Evolutionary conservation across 192 early-diverging fungal species (phyloP), one percentile per base, ranked within the genome.

Genomic region (Haplosporangium gracile): DNA sequence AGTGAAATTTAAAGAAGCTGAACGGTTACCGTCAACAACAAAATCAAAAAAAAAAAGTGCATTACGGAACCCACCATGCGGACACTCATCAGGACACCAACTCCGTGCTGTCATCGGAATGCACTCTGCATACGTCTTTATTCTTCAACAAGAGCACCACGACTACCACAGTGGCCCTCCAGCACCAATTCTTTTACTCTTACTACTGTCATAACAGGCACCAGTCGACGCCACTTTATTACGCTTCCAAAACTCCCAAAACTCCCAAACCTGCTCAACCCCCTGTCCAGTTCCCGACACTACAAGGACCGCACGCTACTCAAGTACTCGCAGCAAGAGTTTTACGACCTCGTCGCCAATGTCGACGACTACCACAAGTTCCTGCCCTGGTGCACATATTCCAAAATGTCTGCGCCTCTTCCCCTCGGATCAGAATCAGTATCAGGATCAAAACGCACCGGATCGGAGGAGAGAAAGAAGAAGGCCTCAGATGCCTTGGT

Each of bases 261-360:
- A 8, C 47, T 86, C 1, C 84, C 84, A 32, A 75, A 74, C 29
- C 47, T 86, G 10, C 60, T 80, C n/a, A 80, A 86, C 8, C 78
- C 78, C 0, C 53, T 80, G 10, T 43, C 65, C 43, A 76, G 70
- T 36, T 70, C 75, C 4, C 72, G 79, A 11, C 71, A 81, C 26
- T 86, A 86, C 79, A 80, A 78, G 53, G 84, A 80, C 45, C 75
- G 76, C 1, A 82, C 68, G 29, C 76, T 82, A 18, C 70, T 90
- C 70, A 95, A 95, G n/a, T 95, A 93, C 88, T 92, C 95, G 10
- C 94, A 92, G 60, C 87, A 91, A 60, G 94, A 98, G 87, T 89
- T 98, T 53, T 98, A 94, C 82, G 91, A 92, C 47, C 87, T 98
- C 11, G 96, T 97, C 13, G 87, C 96, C 18, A 96, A 97, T 88